Evolutionary conservation across 345 rosid genomes (phyloP), one percentile per base, ranked within the genome.

Genomic region (Trapa incisa): DNA sequence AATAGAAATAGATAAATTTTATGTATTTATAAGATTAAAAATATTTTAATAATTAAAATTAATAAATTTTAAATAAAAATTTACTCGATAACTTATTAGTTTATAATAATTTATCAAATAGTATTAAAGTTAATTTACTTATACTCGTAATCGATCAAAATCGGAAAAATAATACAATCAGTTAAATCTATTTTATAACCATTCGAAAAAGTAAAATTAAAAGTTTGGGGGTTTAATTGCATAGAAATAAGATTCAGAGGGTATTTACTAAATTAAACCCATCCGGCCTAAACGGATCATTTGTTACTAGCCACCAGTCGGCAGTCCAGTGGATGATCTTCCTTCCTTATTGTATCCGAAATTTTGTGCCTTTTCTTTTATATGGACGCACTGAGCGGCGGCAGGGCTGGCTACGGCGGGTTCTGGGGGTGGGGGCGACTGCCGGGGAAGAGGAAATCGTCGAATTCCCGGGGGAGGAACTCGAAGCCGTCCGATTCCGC

Each of bases 341-440:
- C 7, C 54, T 13, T 50, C n/a, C 54, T 45, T 5, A 10, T 3
- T 13, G 35, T 10, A n/a, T 17, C 2, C 35, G 32, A 54, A 8
- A 54, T 54, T n/a, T n/a, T 29, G 29, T n/a, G 60, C 9, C 60
- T 35, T 29, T 54, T 33, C 37, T 33, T 35, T 8, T 56, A 22
- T 3, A 88, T 88, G 95, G 88, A 75, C 69, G 85, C 89, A 32
- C 67, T 89, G 70, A 37, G 66, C 36, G 74, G 74, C 45, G 88
- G 86, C 33, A 75, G 76, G 11, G 75, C 77, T 11, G 73, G 80
- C 42, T 74, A 77, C 66, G 86, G 83, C 47, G 82, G 87, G 6
- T 70, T 87, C 62, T 82, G 92, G 86, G 82, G 85, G 0, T 83
- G 94, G 92, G 81, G 75, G 38, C 50, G 72, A 1, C 70, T 71